Percentiles rank a stretch among this genome's conserved stretches.
phyloP scores from a whole-genome alignment of 148 eudicot genomes.

The Tetragonia tetragonoides region DNA sequence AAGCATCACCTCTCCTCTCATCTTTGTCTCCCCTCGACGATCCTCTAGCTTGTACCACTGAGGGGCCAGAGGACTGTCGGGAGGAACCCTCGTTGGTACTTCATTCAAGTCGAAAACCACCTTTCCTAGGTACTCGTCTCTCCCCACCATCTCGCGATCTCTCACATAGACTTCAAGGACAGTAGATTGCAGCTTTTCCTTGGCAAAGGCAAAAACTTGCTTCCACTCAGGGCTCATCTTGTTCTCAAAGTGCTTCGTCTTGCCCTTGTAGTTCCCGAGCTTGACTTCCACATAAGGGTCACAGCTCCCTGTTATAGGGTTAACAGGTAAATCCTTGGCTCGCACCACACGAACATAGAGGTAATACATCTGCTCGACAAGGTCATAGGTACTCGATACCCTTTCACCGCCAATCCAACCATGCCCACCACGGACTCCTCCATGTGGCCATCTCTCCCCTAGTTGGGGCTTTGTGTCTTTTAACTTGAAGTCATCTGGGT shows the following conservation, averaged over 20 bases:
- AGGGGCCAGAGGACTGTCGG: conserved; percentile 50
- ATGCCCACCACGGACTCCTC: conserved; percentile 67
- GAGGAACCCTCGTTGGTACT: conserved; percentile 44
- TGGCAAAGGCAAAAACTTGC: conserved; percentile 47
- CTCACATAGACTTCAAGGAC: conserved; percentile 40
- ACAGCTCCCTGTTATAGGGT: conserved; percentile 34
- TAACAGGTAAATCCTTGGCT: conserved; percentile 42
- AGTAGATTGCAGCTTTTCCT: conserved; percentile 43
- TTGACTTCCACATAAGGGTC: conserved; percentile 48
- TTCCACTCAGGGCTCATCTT: conserved; percentile 39
- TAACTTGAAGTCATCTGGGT: conserved; percentile 54
- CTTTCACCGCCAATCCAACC: conserved; percentile 43
- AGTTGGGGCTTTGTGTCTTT: conserved; percentile 74
- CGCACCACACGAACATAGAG: conserved; percentile 38
- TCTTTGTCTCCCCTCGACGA: conserved; percentile 35
- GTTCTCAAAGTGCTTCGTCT: conserved; percentile 43
- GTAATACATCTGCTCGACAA: conserved; percentile 42
- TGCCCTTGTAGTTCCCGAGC: conserved; percentile 43
- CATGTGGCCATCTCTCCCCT: conserved; percentile 84
- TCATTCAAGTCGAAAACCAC: conserved; percentile 45
- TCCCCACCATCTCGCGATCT: conserved; percentile 41
- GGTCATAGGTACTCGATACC: conserved; percentile 44
- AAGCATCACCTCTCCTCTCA: conserved; percentile 43
- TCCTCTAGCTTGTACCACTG: conserved; percentile 48
- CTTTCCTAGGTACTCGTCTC: conserved; percentile 43